phyloP scores from a whole-genome alignment of 352 stramenopile genomes.

The Pythium apleroticum region DNA sequence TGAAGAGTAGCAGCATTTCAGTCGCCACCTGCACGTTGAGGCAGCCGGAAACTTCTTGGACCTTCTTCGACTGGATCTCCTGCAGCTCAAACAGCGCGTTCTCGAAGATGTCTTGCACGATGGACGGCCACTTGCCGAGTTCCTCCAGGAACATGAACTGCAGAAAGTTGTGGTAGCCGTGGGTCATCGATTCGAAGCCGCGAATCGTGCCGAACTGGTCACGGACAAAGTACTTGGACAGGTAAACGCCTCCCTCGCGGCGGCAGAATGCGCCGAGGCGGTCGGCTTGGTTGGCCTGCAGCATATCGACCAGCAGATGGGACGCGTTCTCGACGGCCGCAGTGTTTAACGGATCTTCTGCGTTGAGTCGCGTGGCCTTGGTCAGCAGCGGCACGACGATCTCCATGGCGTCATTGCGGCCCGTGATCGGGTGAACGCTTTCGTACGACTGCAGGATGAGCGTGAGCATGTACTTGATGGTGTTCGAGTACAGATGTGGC shows the following conservation, averaged over 20 bases:
- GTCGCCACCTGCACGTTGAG: conserved; percentile 66
- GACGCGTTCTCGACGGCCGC: conserved; percentile 74
- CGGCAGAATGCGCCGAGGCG: conserved; percentile 79
- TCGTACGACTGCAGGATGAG: conserved; percentile 88
- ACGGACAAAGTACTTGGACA: conserved; percentile 89
- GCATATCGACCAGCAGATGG: conserved; percentile 82
- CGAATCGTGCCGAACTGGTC: conserved; percentile 89
- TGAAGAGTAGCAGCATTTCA: conserved; percentile 64
- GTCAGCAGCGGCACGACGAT: conserved; percentile 67
- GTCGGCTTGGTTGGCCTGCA: conserved; percentile 85
- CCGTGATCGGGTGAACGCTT: conserved; percentile 86
- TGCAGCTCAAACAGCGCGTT: conserved; percentile 65
- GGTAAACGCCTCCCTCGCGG: conserved; percentile 75
- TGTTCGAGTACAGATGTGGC: conserved; percentile 85
- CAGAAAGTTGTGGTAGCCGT: conserved; percentile 90
- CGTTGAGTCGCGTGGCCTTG: conserved; percentile 46
- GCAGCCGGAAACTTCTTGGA: conserved; percentile 55
- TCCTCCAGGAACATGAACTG: conserved; percentile 89
- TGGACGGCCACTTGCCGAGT: conserved; percentile 68
- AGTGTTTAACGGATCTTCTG: conserved; percentile 38
- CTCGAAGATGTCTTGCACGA: conserved; percentile 67
- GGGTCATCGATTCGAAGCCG: conserved; percentile 84
- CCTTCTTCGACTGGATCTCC: conserved; percentile 45
- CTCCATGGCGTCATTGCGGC: conserved; percentile 86
- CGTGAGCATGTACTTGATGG: conserved; percentile 89